Evolutionary conservation across 768 basidiomycete species (phyloP), one percentile per base, ranked within the genome.

Genomic region (Boletus sp.): DNA sequence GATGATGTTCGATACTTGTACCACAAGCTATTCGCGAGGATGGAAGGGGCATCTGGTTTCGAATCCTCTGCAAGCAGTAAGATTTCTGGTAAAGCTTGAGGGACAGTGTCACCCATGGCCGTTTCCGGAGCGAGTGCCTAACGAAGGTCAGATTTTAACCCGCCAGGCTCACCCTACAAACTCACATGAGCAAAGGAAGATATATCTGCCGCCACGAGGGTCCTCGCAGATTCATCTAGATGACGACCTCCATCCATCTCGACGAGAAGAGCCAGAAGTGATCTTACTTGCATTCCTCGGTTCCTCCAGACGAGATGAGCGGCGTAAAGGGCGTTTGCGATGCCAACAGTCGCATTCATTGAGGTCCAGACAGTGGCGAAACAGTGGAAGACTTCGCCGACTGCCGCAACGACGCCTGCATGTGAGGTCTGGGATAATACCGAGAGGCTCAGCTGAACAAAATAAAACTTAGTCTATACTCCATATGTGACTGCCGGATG

Each of bases 21-120:
- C 91, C 91, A 93, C 14, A 93, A 75, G 46, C 81, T 80, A 62
- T 87, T 88, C 0, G 90, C 90, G 20, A 93, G 82, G 47, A 81
- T 79, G 1, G 85, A 84, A 2, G 88, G 81, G 6, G 85, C 88
- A 55, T 86, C 83, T 0, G 75, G 74, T 49, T 80, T 78, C 3
- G 77, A 71, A 64, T 89, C 83, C 10, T 77, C 80, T 5, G 82
- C 80, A n/a, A 91, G 79, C 8, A 84, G 67, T 18, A 88, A 73
- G 39, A 91, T 88, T 67, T 91, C 89, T 0, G 86, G 84, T 10
- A 80, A 70, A 41, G 69, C 71, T 1, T 54, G 54, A 15, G 79
- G 79, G 2, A 75, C 78, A 14, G 50, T 60, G 15, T 71, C 72
- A 7, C 73, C 65, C 41, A 67, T 62, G 5, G 69, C 67, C 11